Base-by-base conservation (phyloP, 305 asterid genomes). In the Fraxinus greggii region DNA sequence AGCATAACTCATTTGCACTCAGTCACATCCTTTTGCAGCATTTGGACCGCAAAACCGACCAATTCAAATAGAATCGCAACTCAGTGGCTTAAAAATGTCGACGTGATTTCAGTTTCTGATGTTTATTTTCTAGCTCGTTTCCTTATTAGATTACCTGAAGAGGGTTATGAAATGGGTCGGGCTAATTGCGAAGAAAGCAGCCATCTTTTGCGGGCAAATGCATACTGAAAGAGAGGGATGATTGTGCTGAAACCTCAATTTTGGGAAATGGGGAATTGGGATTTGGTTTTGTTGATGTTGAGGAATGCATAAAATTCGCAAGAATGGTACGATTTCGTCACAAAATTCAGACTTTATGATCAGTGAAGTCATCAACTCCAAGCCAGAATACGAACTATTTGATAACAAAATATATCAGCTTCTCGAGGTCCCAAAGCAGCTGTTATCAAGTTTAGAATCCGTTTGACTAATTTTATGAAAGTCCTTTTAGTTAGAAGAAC, bases 21-120 rank as follows among this genome's bases (percentile, higher is more conserved):
- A 42, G 17, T n/a, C 54, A 12, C 10, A 3, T 42, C 54, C 54
- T 42, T 42, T 42, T 42, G 54, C 15, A 61, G 61, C 8, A 4
- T 51, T 23, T 61, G 17, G 67, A 19, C 32, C 33, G 29, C 88
- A 78, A 94, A 89, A 84, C 97, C 97, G 17, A 54, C 86, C 86
- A 94, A 95, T 82, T 91, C 98, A 75, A 77, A 97, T 12, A 89
- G 93, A 85, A 93, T 95, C 56, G 97, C 97, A 0, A 84, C 88
- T 40, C 82, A 90, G n/a, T 97, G 97, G 29, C 90, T 94, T 1
- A 77, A 84, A 77, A 87, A 94, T 75, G 88, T 93, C 12, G 79
- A 83, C 33, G 83, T 91, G 0, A 59, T 88, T 38, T 83, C 91
- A 0, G 93, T 94, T 36, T 93, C 91, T 3, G 98, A 94, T 86